Percentiles rank a stretch among this genome's conserved stretches.
phyloP scores from a whole-genome alignment of 2,329 filamentous ascomycete genomes.

The Teratosphaeria zuluensis region DNA sequence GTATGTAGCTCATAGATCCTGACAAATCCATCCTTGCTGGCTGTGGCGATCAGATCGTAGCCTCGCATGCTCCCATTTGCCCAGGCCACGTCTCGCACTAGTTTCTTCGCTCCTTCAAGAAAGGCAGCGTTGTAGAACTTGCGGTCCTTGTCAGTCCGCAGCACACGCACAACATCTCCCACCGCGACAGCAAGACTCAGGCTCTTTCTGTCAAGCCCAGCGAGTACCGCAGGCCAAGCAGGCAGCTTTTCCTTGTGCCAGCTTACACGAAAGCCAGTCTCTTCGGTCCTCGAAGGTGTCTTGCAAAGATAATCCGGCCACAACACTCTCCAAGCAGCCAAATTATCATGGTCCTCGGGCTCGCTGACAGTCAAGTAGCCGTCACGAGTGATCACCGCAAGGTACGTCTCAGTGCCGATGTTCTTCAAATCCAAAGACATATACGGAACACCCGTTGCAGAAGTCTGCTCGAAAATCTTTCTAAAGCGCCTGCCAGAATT shows the following conservation, averaged over 20 bases:
- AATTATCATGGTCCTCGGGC: conserved; percentile 72
- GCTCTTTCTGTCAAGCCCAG: conserved; percentile 71
- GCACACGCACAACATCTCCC: conserved; percentile 75
- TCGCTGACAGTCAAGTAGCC: conserved; percentile 73
- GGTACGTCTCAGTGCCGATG: conserved; percentile 72
- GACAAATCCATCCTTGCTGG: conserved; percentile 82
- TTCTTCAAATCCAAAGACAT: conserved; percentile 80
- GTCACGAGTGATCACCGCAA: conserved; percentile 75
- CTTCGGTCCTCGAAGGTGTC: conserved; percentile 66
- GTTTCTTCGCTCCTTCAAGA: conserved; percentile 59
- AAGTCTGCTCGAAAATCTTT: conserved; percentile 50
- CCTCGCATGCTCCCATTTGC: conserved; percentile 83
- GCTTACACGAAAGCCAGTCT: conserved; percentile 73
- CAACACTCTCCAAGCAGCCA: conserved; percentile 64
- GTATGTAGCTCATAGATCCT: conserved; percentile 78
- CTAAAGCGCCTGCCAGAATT: conserved; percentile 72
- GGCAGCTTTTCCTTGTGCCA: conserved; percentile 84
- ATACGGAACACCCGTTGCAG: conserved; percentile 60
- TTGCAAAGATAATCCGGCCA: conserved; percentile 68
- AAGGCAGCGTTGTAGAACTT: conserved; percentile 80
- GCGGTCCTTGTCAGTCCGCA: conserved; percentile 63
- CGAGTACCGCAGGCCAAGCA: conserved; percentile 64
- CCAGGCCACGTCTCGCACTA: conserved; percentile 81
- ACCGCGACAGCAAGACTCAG: conserved; percentile 76
- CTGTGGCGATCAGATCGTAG: conserved; percentile 82